Evolutionary conservation across 2,329 filamentous ascomycete species (phyloP), one percentile per base, ranked within the genome.

Genomic region (Xylariomycetidae sp.): DNA sequence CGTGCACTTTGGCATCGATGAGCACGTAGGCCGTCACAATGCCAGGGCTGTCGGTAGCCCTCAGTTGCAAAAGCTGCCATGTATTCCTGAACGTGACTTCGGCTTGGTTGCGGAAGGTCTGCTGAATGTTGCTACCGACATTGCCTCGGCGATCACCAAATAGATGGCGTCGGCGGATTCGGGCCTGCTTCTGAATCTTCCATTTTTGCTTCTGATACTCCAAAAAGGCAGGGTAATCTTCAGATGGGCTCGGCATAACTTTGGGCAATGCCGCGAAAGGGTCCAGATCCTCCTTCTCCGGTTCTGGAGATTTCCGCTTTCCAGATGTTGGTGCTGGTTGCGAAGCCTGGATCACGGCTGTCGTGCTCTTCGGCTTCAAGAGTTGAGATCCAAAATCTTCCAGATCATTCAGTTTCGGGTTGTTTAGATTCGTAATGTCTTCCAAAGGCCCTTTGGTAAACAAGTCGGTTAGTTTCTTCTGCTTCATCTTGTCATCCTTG

Each of bases 121-220:
- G 72, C 48, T 80, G 76, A 46, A 83, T 74, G 41, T 79, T 77
- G 53, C 61, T 74, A 53, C 84, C 77, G 25, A 72, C 74, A 36
- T 82, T 82, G 9, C 69, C 67, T 39, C 81, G 76, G 37, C 84
- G 82, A 51, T 98, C 90, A 39, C 92, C 92, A 51, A 98, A 98
- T 1, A 98, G 69, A 57, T 98, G 92, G 30, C 90, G 78, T 44
- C 94, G 76, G 27, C 90, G 81, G 40, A 82, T 73, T 15, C 92
- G 80, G 20, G 90, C 88, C 57, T 94, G 85, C 54, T 88, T 94
- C 57, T 99, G 92, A 23, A 97, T 83, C 66, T 90, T 96, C 92
- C 92, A 99, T 62, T 98, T 98, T 64, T 89, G 80, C 62, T 99
- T 99, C 57, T 98, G 92, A 53, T 97, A 97, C 53, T 84, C 74